Evolutionary conservation across 306 rosid species (phyloP).

Genomic region (Glycine soja): DNA sequence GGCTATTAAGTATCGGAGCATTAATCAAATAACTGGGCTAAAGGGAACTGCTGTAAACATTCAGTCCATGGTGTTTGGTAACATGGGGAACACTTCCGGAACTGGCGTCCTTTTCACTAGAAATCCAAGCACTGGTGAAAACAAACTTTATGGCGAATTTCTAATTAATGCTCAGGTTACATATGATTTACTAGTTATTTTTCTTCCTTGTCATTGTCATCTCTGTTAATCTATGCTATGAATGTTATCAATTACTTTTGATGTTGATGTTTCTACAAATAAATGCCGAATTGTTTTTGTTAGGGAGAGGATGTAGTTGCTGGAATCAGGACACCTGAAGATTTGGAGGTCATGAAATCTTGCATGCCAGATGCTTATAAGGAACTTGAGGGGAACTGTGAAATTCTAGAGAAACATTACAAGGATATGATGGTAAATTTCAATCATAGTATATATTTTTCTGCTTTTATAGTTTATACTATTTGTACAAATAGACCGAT

Average conservation of each 20-base stretch:
- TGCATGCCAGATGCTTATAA: constrained; percentile 93
- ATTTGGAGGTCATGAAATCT: constrained; percentile 75
- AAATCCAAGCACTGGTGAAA: constrained; percentile 97
- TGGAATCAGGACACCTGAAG: constrained; percentile 96
- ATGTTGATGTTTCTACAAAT: constrained; percentile 18
- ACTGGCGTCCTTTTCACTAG: constrained; percentile 98
- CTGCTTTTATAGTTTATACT: neutral
- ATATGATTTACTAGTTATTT: constrained; percentile 33
- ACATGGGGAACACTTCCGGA: constrained; percentile 96
- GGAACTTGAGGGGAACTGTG: constrained; percentile 91
- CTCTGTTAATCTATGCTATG: neutral
- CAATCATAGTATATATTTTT: neutral
- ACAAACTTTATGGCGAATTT: constrained; percentile 93
- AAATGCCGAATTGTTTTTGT: constrained; percentile 42
- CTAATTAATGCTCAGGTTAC: constrained; percentile 94
- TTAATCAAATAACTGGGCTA: constrained; percentile 87
- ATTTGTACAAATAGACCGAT: too few species aligned
- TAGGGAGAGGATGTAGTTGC: constrained; percentile 99
- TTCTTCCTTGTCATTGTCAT: constrained; percentile 27
- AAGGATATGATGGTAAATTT: constrained; percentile 93
- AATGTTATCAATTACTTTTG: too few species aligned
- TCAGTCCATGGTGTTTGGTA: constrained; percentile 95
- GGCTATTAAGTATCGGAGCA: constrained; percentile 86
- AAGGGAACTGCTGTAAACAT: constrained; percentile 97
- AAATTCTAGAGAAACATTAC: constrained; percentile 90